These are phyloP conservation scores for Lobosporangium transversale DNA, from an alignment of 192 early-diverging fungal genomes.

Conservation along the genomic window DNA sequence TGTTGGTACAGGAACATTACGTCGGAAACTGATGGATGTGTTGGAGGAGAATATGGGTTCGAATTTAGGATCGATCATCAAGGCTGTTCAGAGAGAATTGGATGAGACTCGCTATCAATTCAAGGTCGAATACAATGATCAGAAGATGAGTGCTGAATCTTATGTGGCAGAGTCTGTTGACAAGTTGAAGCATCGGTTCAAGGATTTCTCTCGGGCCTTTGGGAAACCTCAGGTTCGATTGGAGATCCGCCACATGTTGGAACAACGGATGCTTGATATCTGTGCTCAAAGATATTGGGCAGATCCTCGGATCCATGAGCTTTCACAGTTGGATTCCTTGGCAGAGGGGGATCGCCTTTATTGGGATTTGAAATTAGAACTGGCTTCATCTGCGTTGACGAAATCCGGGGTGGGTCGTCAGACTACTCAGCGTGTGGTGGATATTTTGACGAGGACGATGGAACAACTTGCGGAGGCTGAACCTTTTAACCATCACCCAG, in stretches of 20 bases:
- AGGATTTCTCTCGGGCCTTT: slow-evolving; percentile 91
- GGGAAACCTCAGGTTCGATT: slow-evolving; percentile 93
- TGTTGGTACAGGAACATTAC: slow-evolving; percentile 87
- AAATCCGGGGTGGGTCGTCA: slow-evolving; percentile 93
- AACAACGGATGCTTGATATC: slow-evolving; percentile 89
- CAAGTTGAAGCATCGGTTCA: slow-evolving; percentile 92
- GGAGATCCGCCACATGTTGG: slow-evolving; percentile 92
- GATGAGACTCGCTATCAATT: slow-evolving; percentile 97
- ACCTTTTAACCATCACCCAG: slow-evolving; percentile 88
- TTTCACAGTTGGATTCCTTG: slow-evolving; percentile 69
- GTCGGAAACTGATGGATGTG: slow-evolving; percentile 88
- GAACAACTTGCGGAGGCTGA: slow-evolving; percentile 80
- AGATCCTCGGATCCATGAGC: slow-evolving; percentile 73
- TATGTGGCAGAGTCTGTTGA: slow-evolving; percentile 97
- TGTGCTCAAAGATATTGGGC: slow-evolving; percentile 94
- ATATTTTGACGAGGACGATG: slow-evolving; percentile 86
- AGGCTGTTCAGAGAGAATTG: slow-evolving; percentile 93
- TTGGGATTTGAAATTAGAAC: slow-evolving; percentile 87
- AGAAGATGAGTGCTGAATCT: slow-evolving; percentile 92
- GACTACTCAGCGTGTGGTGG: slow-evolving; percentile 93
- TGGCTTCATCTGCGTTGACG: slow-evolving; percentile 87
- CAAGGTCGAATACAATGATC: slow-evolving; percentile 99
- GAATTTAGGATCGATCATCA: slow-evolving; percentile 83
- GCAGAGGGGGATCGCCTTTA: slow-evolving; percentile 70
- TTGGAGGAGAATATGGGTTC: slow-evolving; percentile 93